These are phyloP conservation scores for Coffea eugenioides DNA, from an alignment of 257 asterid genomes.

Conservation along the genomic window DNA sequence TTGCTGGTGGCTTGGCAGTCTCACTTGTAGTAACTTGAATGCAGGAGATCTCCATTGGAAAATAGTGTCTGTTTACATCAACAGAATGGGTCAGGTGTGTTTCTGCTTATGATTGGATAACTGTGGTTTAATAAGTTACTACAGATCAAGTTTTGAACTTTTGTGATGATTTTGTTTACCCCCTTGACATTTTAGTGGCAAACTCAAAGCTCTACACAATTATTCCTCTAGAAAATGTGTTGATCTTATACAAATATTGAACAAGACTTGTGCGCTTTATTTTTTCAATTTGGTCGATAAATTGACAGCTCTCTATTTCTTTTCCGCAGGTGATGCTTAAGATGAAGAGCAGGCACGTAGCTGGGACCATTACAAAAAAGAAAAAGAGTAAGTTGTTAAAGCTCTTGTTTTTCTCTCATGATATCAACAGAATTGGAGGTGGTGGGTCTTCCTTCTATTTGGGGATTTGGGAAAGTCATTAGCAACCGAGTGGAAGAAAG, in stretches of 20 bases:
- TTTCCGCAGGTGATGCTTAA: slow-evolving; percentile 29
- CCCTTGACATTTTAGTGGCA: neutral
- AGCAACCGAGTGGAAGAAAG: slow-evolving; percentile 22
- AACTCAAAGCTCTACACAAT: neutral
- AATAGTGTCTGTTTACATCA: slow-evolving; percentile 84
- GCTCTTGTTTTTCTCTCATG: slow-evolving; percentile 43
- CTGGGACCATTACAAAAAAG: slow-evolving; percentile 99
- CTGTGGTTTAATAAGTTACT: slow-evolving; percentile 7
- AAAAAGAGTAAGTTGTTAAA: slow-evolving; percentile 80
- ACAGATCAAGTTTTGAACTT: neutral
- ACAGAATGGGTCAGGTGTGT: slow-evolving; percentile 79
- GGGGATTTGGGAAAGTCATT: slow-evolving; percentile 85
- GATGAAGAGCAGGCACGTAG: slow-evolving; percentile 95
- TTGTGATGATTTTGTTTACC: slow-evolving; percentile 5
- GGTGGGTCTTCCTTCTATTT: slow-evolving; percentile 48
- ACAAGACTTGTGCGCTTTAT: slow-evolving; percentile 1
- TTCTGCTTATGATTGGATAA: slow-evolving; percentile 27
- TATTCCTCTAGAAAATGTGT: slow-evolving; percentile 3
- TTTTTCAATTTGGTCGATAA: neutral
- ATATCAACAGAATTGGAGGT: slow-evolving; percentile 58
- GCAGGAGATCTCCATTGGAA: slow-evolving; percentile 99
- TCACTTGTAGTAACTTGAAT: slow-evolving; percentile 1
- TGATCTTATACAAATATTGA: neutral
- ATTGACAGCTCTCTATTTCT: neutral
- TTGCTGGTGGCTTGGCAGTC: neutral